phyloP scores from a whole-genome alignment of 2,329 filamentous ascomycete genomes.

The Stachybotrys elegans region DNA sequence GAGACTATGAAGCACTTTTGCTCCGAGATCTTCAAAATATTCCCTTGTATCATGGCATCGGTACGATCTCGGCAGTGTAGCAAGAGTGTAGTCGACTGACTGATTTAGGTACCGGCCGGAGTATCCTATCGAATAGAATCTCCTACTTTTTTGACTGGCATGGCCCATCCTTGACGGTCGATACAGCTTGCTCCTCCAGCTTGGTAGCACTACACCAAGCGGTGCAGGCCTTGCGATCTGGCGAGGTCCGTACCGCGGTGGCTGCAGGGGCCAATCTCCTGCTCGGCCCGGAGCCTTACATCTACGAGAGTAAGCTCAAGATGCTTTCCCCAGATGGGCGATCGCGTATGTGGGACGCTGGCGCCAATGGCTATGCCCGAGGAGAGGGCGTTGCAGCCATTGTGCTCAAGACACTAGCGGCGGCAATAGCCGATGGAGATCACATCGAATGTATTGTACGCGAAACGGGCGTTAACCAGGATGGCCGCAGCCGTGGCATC shows the following conservation, averaged over 20 bases:
- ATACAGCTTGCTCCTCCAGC: conserved; percentile 36
- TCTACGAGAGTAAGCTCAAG: conserved; percentile 7
- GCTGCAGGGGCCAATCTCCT: conserved; percentile 14
- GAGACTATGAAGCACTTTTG: conserved; percentile 27
- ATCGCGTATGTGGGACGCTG: conserved; percentile 19
- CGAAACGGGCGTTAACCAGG: conserved; percentile 28
- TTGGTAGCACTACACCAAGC: conserved; percentile 32
- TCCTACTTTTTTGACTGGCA: conserved; percentile 35
- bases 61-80: conserved; percentile 9
- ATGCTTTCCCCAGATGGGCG: conserved; percentile 15
- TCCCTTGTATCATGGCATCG: too few species aligned
- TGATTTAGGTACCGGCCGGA: conserved; percentile 18
- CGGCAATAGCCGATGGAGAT: conserved; percentile 34
- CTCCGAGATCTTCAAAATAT: too few species aligned
- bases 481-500: conserved; percentile 36
- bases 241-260: conserved; percentile 19
- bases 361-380: conserved; percentile 40
- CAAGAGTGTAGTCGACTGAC: not conserved
- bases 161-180: conserved; percentile 33
- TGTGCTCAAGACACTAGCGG: conserved; percentile 32
- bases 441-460: conserved; percentile 27
- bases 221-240: conserved; percentile 24
- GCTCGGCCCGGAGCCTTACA: conserved; percentile 10
- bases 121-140: conserved; percentile 31
- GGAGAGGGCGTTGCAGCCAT: conserved; percentile 39